Base-by-base conservation (phyloP, 805 yeast species). In the Candida orba region DNA sequence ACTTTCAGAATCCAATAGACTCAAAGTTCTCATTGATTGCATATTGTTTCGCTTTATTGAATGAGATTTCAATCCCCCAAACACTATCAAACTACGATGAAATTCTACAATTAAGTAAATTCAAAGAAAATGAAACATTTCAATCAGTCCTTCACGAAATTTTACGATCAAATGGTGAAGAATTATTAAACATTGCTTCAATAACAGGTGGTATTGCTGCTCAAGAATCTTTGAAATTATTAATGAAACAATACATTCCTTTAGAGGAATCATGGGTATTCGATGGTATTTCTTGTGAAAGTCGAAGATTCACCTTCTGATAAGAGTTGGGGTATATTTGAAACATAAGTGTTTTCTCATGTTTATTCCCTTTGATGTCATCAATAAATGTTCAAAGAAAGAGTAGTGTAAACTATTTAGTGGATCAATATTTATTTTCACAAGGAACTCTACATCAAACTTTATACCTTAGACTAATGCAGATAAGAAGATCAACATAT, bases 191-290 rank as follows among this genome's bases (percentile, higher is more conserved):
- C 52, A 70, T 78, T 14, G 65, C 82, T 18, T 71, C 95, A 5
- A 62, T 87, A 4, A 66, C 86, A 51, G 98, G 96, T 2, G 98
- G 96, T 0, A 67, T 90, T 12, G 89, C 78, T 0, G 81, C 88
- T 4, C 96, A 91, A 58, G 99, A 91, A 58, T 79, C 76, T 5
- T 68, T 87, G 41, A 91, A 93, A 63, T 57, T 78, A 4, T 52
- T 85, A 22, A 87, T 95, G 2, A 73, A 75, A 32, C 98, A 91
- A 61, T 89, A 87, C 52, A 70, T 82, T 6, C 95, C 97, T 1
- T 54, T 88, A 36, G 81, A 81, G 50, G 84, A 87, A 52, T 64
- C 80, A 8, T 66, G 82, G 43, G 71, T 83, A 0, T 89, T 77
- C 59, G 93, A 90, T 58, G 96, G 95, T 1, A 66, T 82, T 4